Conservation (phyloP, 1,284 basidiomycete genomes). For the Fistulinella cinereoalba region DNA sequence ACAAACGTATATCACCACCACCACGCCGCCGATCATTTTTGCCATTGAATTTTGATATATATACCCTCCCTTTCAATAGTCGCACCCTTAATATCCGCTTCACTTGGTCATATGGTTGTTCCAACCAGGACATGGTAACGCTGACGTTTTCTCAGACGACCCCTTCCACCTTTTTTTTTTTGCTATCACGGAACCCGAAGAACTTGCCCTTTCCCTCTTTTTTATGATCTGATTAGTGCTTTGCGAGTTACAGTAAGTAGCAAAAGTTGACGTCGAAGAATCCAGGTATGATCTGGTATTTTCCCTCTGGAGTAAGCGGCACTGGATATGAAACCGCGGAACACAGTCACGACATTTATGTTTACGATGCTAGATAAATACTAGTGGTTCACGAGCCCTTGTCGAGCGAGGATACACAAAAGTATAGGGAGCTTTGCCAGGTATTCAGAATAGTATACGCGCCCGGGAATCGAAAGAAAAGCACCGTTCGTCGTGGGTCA, state of each 20-base stretch:
- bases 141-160: constrained; percentile 30
- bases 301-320: too few species aligned
- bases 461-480: neutral
- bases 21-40: constrained; percentile 27
- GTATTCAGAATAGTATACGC: too few species aligned
- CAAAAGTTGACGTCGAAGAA: constrained; percentile 14
- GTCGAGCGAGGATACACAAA: too few species aligned
- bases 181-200: constrained; percentile 29
- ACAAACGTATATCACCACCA: constrained; percentile 25
- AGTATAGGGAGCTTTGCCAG: too few species aligned
- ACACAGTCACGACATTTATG: too few species aligned
- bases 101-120: constrained; percentile 34
- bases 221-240: constrained; percentile 33
- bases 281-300: constrained; percentile 9
- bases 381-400: too few species aligned
- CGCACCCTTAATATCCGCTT: constrained; percentile 37
- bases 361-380: too few species aligned
- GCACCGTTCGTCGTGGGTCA: neutral
- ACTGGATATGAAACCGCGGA: too few species aligned
- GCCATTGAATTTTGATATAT: constrained; percentile 31
- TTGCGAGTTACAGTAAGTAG: constrained; percentile 25
- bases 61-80: constrained; percentile 31
- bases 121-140: constrained; percentile 29
- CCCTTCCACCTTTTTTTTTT: too few species aligned
- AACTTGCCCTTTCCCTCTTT: constrained; percentile 8